Evolutionary conservation across 192 early-diverging fungal species (phyloP).

Genomic region (Mortierella alpina): DNA sequence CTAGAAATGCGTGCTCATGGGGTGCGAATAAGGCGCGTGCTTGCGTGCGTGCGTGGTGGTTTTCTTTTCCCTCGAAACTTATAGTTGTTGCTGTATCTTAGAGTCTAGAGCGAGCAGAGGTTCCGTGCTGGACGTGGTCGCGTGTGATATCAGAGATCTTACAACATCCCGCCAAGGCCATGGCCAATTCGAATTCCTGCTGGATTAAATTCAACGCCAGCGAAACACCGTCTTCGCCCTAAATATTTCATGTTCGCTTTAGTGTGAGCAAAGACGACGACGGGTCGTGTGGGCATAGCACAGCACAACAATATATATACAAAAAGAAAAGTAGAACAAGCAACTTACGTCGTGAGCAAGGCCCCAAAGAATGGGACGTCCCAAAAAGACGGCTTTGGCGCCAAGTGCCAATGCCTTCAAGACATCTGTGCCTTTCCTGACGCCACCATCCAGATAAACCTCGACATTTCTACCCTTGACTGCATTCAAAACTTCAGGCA

Average conservation of each 20-base stretch:
- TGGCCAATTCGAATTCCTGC: slow-evolving; percentile 88
- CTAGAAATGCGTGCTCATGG: too few species aligned
- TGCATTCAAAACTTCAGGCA: slow-evolving; percentile 88
- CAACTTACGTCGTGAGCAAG: slow-evolving; percentile 54
- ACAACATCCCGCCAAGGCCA: slow-evolving; percentile 79
- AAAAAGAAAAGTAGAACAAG: not conserved
- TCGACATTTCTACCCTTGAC: slow-evolving; percentile 76
- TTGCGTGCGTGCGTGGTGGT: not conserved
- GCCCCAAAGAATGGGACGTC: slow-evolving; percentile 72
- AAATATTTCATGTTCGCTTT: slow-evolving; percentile 15
- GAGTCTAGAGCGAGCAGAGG: slow-evolving; percentile 5
- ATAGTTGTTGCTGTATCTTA: not conserved
- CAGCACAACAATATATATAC: slow-evolving; percentile 16
- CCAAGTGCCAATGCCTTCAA: slow-evolving; percentile 97
- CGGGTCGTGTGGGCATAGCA: slow-evolving; percentile 66
- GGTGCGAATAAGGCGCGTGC: too few species aligned
- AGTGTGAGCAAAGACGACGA: not conserved
- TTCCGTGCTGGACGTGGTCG: slow-evolving; percentile 49
- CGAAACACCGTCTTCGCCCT: slow-evolving; percentile 89
- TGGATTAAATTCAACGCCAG: slow-evolving; percentile 79
- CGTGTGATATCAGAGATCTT: slow-evolving; percentile 73
- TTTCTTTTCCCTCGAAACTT: not conserved
- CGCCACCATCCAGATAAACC: slow-evolving; percentile 94
- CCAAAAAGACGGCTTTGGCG: slow-evolving; percentile 90
- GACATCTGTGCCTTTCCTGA: slow-evolving; percentile 92